Conservation (phyloP, 2,329 filamentous ascomycete species). For the Bipolaris victoriae region DNA sequence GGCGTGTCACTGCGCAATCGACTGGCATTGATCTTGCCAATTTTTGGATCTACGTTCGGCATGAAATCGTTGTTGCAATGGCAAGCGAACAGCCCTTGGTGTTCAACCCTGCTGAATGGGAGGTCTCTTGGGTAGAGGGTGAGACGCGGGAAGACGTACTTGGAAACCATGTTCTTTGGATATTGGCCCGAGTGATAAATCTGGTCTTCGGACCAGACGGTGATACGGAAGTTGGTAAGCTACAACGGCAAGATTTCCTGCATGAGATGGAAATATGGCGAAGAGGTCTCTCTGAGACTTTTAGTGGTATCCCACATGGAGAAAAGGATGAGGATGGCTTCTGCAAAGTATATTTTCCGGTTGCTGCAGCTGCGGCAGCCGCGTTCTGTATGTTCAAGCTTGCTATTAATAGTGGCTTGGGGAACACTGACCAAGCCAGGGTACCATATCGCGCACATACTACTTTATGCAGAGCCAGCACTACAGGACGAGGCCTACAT, state of each 20-base stretch:
- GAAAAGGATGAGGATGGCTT: conserved; percentile 42
- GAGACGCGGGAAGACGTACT: conserved; percentile 44
- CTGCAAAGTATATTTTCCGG: conserved; percentile 40
- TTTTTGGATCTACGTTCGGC: conserved; percentile 46
- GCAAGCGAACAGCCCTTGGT: conserved; percentile 38
- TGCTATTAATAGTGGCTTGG: not conserved
- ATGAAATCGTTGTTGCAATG: conserved; percentile 43
- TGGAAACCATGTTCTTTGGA: conserved; percentile 42
- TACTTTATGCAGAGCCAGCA: conserved; percentile 41
- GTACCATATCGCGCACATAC: conserved; percentile 41
- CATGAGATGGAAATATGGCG: conserved; percentile 40
- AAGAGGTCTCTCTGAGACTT: conserved; percentile 33
- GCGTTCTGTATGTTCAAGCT: conserved; percentile 30
- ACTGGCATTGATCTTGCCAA: conserved; percentile 40
- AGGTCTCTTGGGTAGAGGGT: conserved; percentile 34
- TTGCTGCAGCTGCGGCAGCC: conserved; percentile 37
- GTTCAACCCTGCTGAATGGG: conserved; percentile 41
- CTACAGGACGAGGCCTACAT: conserved; percentile 35
- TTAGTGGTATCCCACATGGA: conserved; percentile 42
- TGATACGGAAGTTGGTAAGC: conserved; percentile 17
- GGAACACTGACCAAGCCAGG: conserved; percentile 12
- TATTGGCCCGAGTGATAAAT: conserved; percentile 40
- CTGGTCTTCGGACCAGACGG: conserved; percentile 35
- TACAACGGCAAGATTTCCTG: conserved; percentile 31
- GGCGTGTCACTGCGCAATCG: conserved; percentile 37